Evolutionary conservation across 78 protist species (phyloP).

Genomic region (Mastigamoeba balamuthi): DNA sequence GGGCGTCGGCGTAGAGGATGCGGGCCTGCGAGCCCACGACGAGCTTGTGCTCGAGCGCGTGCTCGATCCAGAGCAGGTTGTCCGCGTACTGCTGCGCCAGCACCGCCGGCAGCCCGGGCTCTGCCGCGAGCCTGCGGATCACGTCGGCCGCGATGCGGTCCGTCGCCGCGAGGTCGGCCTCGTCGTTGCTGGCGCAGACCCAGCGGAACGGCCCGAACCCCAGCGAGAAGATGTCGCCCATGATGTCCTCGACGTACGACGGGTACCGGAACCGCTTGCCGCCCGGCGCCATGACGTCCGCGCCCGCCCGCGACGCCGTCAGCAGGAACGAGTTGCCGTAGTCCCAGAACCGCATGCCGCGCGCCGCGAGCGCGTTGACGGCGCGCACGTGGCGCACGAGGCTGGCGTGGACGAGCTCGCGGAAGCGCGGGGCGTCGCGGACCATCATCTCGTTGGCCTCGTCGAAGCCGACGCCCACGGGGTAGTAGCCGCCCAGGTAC

Average conservation of each 20-base stretch:
- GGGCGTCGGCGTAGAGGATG: constrained; percentile 62
- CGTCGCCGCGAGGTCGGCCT: constrained; percentile 54
- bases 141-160: constrained; percentile 68
- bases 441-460: constrained; percentile 72
- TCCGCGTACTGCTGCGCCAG: constrained; percentile 61
- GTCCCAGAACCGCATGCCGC: constrained; percentile 85
- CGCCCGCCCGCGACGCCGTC: constrained; percentile 70
- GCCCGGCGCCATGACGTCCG: constrained; percentile 49
- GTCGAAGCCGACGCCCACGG: constrained; percentile 66
- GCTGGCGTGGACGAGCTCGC: constrained; percentile 54
- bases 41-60: constrained; percentile 39
- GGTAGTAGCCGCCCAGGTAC: constrained; percentile 85
- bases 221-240: constrained; percentile 75
- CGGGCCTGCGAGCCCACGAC: constrained; percentile 83
- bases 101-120: constrained; percentile 12
- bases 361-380: constrained; percentile 39
- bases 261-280: constrained; percentile 61
- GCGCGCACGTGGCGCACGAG: constrained; percentile 65
- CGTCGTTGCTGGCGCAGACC: constrained; percentile 68
- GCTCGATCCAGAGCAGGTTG: constrained; percentile 73
- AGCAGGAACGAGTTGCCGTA: constrained; percentile 75
- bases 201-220: constrained; percentile 92
- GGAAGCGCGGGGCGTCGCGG: constrained; percentile 50
- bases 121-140: constrained; percentile 11
- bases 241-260: constrained; percentile 80